Conservation (phyloP, 176 grass and related monocot species). For the Chloris gayana region DNA sequence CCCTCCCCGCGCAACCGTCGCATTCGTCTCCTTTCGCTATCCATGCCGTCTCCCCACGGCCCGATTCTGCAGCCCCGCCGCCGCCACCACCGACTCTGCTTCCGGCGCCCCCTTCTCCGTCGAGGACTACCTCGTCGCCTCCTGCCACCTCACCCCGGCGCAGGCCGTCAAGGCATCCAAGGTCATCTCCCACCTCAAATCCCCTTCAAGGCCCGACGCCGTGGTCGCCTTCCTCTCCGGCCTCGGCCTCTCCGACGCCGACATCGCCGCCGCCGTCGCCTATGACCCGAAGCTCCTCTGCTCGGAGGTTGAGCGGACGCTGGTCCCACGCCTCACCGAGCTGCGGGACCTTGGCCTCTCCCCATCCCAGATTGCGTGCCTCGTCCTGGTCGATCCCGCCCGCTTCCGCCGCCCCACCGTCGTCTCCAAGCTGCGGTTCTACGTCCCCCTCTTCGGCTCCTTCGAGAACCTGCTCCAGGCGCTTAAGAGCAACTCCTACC, state of each 20-base stretch:
- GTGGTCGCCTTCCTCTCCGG: slow-evolving; percentile 53
- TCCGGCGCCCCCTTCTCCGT: slow-evolving; percentile 19
- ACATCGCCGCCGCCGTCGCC: slow-evolving; percentile 45
- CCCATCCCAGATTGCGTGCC: slow-evolving; percentile 44
- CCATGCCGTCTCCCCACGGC: slow-evolving; percentile 19
- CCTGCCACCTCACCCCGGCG: slow-evolving; percentile 46
- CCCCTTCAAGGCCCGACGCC: slow-evolving; percentile 52
- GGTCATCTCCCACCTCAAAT: slow-evolving; percentile 54
- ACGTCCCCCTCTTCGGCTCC: slow-evolving; percentile 44
- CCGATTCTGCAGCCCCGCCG: not conserved
- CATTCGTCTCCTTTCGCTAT: slow-evolving; percentile 8
- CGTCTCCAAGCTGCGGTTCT: slow-evolving; percentile 55
- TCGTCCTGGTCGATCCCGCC: slow-evolving; percentile 53
- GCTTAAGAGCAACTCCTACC: slow-evolving; percentile 44
- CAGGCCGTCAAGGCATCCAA: slow-evolving; percentile 44
- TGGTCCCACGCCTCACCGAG: slow-evolving; percentile 44
- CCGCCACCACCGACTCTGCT: not conserved
- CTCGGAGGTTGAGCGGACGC: slow-evolving; percentile 60
- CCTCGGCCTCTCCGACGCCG: slow-evolving; percentile 48
- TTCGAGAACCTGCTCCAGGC: slow-evolving; percentile 48
- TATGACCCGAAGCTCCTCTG: slow-evolving; percentile 51
- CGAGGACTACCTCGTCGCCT: slow-evolving; percentile 46
- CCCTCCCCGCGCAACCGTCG: not conserved
- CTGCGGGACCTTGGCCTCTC: slow-evolving; percentile 51
- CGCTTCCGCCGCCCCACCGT: slow-evolving; percentile 53